Percentiles rank a stretch among this genome's conserved stretches.
Conservation (phyloP, 805 yeast genomes). For the Nakazawaea ishiwadae region DNA sequence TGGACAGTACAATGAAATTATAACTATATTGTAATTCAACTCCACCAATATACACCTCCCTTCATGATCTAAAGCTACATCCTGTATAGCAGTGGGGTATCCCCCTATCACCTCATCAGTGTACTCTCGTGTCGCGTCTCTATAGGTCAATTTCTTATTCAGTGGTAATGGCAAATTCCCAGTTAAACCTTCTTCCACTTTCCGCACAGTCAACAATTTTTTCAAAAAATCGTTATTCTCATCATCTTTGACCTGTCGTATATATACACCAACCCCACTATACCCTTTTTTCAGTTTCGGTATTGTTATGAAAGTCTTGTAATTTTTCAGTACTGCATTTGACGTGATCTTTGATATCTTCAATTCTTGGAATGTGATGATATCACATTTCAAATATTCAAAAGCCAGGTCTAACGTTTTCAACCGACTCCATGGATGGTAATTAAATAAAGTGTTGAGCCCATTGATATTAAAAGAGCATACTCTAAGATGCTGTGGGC, state of each 20-base stretch:
- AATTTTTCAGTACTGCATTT: conserved; percentile 51
- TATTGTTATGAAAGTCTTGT: conserved; percentile 60
- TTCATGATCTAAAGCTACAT: conserved; percentile 60
- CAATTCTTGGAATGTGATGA: conserved; percentile 83
- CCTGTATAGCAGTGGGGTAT: conserved; percentile 43
- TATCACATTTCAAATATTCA: conserved; percentile 56
- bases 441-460: conserved; percentile 69
- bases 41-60: conserved; percentile 82
- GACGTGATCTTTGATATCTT: conserved; percentile 55
- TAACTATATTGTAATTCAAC: conserved; percentile 53
- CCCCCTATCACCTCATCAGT: conserved; percentile 57
- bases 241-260: conserved; percentile 47
- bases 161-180: conserved; percentile 43
- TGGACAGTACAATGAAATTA: conserved; percentile 79
- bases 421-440: conserved; percentile 74
- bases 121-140: conserved; percentile 19
- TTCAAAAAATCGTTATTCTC: conserved; percentile 37
- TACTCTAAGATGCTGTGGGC: not conserved
- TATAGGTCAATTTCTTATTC: conserved; percentile 19
- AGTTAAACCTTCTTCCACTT: conserved; percentile 90
- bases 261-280: conserved; percentile 86
- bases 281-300: conserved; percentile 76
- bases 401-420: conserved; percentile 43
- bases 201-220: conserved; percentile 45
- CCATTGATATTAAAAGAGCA: conserved; percentile 81